phyloP scores from a whole-genome alignment of 805 yeast species.

The Wickerhamomyces xylosicus region DNA sequence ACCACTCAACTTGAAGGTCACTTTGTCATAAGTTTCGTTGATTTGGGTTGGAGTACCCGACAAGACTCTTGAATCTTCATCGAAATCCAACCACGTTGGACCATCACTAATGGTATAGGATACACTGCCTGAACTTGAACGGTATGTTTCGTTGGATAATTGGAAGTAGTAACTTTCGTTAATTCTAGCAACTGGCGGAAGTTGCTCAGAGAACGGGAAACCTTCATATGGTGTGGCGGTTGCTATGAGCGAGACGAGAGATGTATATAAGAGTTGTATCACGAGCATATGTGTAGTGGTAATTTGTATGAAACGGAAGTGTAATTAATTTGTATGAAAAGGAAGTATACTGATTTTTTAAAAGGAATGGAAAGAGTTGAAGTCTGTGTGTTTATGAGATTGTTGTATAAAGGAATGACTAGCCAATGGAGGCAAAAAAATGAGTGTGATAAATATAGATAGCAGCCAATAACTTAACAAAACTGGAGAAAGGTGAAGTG shows the following conservation, averaged over 20 bases:
- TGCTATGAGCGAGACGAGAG: neutral
- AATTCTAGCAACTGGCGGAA: constrained; percentile 80
- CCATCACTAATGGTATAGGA: constrained; percentile 44
- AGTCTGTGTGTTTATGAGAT: too few species aligned
- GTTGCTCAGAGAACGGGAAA: constrained; percentile 74
- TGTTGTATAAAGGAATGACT: too few species aligned
- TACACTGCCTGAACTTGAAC: constrained; percentile 33
- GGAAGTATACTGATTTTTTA: too few species aligned
- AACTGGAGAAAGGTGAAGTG: neutral
- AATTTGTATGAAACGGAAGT: too few species aligned
- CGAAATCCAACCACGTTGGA: constrained; percentile 79
- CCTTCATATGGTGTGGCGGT: constrained; percentile 36
- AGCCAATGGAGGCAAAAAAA: too few species aligned
- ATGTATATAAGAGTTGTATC: neutral
- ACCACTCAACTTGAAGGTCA: constrained; percentile 51
- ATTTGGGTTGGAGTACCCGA: constrained; percentile 50
- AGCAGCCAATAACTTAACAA: too few species aligned
- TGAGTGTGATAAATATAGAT: neutral
- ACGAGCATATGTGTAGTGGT: neutral
- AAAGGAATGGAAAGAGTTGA: too few species aligned
- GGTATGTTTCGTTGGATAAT: constrained; percentile 61
- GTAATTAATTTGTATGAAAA: too few species aligned
- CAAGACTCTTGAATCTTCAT: constrained; percentile 45
- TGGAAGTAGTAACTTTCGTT: constrained; percentile 52
- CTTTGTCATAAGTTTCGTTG: constrained; percentile 22